These are phyloP conservation scores for Rhododendron vialii DNA, from an alignment of 148 eudicot species.

Conservation along the genomic window DNA sequence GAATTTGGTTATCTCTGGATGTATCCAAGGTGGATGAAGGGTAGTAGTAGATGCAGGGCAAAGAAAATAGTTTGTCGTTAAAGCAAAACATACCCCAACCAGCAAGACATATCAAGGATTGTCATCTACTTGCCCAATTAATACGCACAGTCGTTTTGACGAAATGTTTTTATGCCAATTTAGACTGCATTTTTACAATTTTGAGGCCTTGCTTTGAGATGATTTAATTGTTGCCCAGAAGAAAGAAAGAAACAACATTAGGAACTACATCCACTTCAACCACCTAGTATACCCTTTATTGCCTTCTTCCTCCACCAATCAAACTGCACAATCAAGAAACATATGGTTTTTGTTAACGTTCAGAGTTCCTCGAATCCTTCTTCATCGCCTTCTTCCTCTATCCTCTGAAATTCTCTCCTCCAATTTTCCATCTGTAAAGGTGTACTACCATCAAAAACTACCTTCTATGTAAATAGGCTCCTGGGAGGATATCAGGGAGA, in stretches of 20 bases:
- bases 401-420: constrained; percentile 78
- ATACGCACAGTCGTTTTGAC: background rate
- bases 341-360: background rate
- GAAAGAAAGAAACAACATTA: background rate
- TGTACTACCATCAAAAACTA: background rate
- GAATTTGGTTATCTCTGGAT: background rate
- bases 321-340: background rate
- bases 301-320: background rate
- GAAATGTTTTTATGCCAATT: background rate
- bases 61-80: background rate
- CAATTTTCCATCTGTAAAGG: constrained; percentile 74
- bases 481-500: background rate
- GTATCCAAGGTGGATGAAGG: background rate
- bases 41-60: background rate
- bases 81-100: background rate
- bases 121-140: background rate
- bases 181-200: background rate
- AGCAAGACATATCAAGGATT: background rate
- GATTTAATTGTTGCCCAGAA: background rate
- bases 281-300: background rate
- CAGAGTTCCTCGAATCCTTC: constrained; percentile 92
- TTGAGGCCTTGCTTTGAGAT: background rate
- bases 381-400: constrained; percentile 87
- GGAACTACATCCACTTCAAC: background rate
- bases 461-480: background rate